Evolutionary conservation across 2,329 filamentous ascomycete genomes (phyloP).

Genomic region (Penicillium brasilianum): DNA sequence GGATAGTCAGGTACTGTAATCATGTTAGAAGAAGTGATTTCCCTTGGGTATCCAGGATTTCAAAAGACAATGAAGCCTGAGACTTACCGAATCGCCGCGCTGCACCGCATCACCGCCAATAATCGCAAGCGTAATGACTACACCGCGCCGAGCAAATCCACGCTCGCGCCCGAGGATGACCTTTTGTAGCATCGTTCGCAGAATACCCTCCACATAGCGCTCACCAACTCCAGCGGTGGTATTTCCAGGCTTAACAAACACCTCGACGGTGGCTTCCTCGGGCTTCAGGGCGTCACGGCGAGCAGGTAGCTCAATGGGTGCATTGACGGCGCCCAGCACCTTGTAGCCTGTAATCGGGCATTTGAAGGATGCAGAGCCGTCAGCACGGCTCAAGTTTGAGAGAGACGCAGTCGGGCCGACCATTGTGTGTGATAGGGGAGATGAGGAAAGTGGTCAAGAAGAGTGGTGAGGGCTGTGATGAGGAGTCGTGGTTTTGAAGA

Average conservation of each 20-base stretch:
- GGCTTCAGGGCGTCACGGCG: constrained; percentile 83
- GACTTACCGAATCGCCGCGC: constrained; percentile 47
- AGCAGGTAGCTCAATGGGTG: constrained; percentile 81
- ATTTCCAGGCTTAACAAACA: constrained; percentile 82
- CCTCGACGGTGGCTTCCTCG: constrained; percentile 88
- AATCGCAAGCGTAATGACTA: constrained; percentile 51
- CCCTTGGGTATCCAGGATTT: background rate
- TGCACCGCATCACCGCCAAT: constrained; percentile 41
- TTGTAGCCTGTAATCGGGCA: constrained; percentile 67
- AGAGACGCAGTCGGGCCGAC: constrained; percentile 42
- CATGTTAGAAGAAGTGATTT: constrained; percentile 19
- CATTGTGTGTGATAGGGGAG: constrained; percentile 34
- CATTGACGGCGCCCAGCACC: constrained; percentile 85
- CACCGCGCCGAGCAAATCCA: constrained; percentile 47
- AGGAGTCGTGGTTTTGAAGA: constrained; percentile 2
- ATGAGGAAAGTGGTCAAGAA: background rate
- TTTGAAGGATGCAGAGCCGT: constrained; percentile 49
- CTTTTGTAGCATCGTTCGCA: constrained; percentile 44
- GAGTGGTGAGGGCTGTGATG: constrained; percentile 10
- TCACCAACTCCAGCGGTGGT: constrained; percentile 84
- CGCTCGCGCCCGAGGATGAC: constrained; percentile 51
- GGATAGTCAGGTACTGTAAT: constrained; percentile 73
- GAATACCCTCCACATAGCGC: constrained; percentile 74
- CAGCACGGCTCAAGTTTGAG: constrained; percentile 42
- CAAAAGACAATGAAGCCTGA: background rate